Evolutionary conservation across 345 rosid species (phyloP).

Genomic region (Populus pruinosa): DNA sequence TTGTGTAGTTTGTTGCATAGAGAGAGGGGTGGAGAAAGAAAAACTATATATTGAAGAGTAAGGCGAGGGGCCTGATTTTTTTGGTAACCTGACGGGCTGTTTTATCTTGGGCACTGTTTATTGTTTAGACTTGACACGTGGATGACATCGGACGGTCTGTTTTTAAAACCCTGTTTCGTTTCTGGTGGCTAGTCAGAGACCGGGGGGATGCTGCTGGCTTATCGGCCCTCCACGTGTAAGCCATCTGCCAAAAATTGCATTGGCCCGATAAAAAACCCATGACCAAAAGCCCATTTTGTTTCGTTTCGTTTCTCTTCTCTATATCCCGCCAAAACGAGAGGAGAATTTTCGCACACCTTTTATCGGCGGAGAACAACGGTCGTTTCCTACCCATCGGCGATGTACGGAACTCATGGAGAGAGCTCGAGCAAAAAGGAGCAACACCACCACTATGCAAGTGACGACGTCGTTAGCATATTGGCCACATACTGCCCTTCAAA

Average conservation of each 20-base stretch:
- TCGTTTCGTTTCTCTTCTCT: no score
- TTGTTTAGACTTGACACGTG: constrained; percentile 4
- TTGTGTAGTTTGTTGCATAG: neutral
- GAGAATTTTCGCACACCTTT: no score
- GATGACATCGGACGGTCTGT: neutral
- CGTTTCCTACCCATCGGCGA: constrained; percentile 6
- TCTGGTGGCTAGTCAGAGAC: neutral
- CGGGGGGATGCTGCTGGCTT: neutral
- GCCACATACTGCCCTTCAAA: constrained; percentile 56
- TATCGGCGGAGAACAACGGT: no score
- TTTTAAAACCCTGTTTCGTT: neutral
- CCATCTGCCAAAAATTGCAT: neutral
- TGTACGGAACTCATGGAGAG: constrained; percentile 35
- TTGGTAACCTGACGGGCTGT: neutral
- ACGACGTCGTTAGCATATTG: constrained; percentile 37
- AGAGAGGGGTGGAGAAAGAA: neutral
- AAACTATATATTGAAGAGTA: neutral
- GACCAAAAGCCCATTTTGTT: no score
- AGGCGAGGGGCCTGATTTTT: neutral
- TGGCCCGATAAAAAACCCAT: no score
- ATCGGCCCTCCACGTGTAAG: constrained; percentile 15
- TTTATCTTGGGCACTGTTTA: neutral
- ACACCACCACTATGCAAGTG: constrained; percentile 11
- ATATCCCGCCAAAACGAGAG: no score
- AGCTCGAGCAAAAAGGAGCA: constrained; percentile 16